Evolutionary conservation across 2,329 filamentous ascomycete genomes (phyloP), one percentile per base, ranked within the genome.

Genomic region (Neopestalotiopsis rosae): DNA sequence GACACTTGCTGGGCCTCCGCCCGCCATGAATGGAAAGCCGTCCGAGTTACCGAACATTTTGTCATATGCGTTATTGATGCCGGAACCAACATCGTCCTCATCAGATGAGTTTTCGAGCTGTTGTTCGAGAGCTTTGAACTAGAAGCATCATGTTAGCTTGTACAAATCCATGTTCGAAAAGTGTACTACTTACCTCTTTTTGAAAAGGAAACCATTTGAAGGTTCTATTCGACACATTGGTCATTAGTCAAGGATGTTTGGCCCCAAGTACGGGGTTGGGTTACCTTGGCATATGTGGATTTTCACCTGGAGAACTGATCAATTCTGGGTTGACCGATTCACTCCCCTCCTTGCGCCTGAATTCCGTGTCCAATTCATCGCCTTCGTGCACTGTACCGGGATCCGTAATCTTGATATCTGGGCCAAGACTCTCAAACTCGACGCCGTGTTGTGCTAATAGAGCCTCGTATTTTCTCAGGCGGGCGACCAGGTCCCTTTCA

Each of bases 401-500:
- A 68, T 82, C 79, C 56, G 76, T 77, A 69, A 81, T 75, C 75
- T 79, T 83, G 67, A 85, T 76, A 38, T 87, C 83, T n/a, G 84
- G 80, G 58, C 88, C 88, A 24, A 93, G 85, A 17, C 90, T 86
- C 64, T 94, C 89, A 72, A 94, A 93, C n/a, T 85, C 80, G 74
- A 94, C 88, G 65, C 90, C 87, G 74, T 93, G 85, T 77, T 91
- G 86, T 66, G 85, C 84, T 40, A 94, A 82, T 56, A 94, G 81
- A 6, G 81, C 77, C 79, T 94, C 92, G 74, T 94, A 94, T 64
- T 87, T 87, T 67, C 86, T 88, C 28, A 94, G 82, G n/a, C 90
- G 88, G 6, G 92, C 89, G 66, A 94, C 82, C 56, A 94, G 82
- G 68, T 92, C 91, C 75, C 88, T 88, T 79, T 94, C 92, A 28